A percentile compares a stretch with the other conserved stretches of the same genome.
Conservation (phyloP, 352 stramenopile genomes). For the Blastocystis sp. region DNA sequence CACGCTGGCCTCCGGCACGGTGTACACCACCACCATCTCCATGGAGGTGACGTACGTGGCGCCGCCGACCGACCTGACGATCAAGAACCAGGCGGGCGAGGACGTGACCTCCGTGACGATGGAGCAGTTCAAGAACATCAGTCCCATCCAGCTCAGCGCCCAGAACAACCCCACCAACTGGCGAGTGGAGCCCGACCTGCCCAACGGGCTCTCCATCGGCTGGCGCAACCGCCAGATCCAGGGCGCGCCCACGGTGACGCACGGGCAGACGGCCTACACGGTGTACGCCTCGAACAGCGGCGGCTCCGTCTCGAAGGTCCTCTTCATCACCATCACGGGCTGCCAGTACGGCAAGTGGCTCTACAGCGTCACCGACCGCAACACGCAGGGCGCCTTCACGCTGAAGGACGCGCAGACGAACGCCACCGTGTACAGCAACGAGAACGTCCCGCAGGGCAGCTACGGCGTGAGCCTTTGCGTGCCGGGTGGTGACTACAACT, state of each 20-base stretch:
- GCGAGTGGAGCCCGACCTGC: background rate
- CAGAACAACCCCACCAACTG: background rate
- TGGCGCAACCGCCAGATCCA: background rate
- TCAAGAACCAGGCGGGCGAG: background rate
- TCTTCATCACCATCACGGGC: conserved; percentile 25
- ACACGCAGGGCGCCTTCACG: background rate
- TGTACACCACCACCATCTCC: background rate
- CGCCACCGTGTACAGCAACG: conserved; percentile 8
- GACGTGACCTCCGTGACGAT: background rate
- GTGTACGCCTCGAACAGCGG: conserved; percentile 37
- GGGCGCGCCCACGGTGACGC: background rate
- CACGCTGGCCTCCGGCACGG: background rate
- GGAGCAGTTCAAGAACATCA: background rate
- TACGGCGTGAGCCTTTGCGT: conserved; percentile 9
- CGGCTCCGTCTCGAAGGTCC: conserved; percentile 1
- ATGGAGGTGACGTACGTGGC: background rate
- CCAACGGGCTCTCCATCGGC: background rate
- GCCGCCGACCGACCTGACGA: background rate
- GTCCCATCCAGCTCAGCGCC: background rate
- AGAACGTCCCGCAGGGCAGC: background rate
- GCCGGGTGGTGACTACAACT: background rate
- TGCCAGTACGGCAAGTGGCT: conserved; percentile 24
- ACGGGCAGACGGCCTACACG: background rate
- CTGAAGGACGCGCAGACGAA: conserved; percentile 10
- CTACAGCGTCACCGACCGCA: background rate